phyloP scores from a whole-genome alignment of 2,329 filamentous ascomycete species.

The Fusarium domesticum region DNA sequence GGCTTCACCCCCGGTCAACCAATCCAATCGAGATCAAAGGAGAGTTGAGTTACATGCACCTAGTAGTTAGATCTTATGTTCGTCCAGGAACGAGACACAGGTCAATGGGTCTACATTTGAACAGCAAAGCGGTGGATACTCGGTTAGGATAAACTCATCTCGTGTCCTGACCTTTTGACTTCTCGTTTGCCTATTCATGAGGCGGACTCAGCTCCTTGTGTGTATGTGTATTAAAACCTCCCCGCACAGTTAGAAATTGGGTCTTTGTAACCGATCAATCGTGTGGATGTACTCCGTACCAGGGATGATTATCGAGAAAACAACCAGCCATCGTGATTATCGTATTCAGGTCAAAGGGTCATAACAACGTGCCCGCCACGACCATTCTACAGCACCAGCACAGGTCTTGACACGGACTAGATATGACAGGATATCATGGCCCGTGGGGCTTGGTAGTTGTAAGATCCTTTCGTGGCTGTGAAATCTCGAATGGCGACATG shows the following conservation, averaged over 20 bases:
- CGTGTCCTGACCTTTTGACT: no score
- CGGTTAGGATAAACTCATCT: background rate
- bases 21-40: no score
- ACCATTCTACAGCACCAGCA: background rate
- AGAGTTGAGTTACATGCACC: background rate
- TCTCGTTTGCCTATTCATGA: no score
- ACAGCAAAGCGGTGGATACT: background rate
- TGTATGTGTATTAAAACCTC: background rate
- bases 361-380: background rate
- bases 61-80: background rate
- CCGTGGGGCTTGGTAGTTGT: slow-evolving; percentile 1
- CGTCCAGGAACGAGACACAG: background rate
- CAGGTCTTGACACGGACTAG: slow-evolving; percentile 3
- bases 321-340: background rate
- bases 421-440: background rate
- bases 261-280: background rate
- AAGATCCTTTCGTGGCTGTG: slow-evolving; percentile 25
- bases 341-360: background rate
- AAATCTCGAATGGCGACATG: slow-evolving; percentile 19
- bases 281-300: no score
- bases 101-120: no score
- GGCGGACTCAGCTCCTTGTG: background rate
- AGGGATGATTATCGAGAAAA: background rate
- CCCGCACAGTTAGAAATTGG: background rate
- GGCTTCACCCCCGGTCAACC: no score